A percentile compares a stretch with the other conserved stretches of the same genome.
These are phyloP conservation scores for Capronia coronata DNA, from an alignment of 2,329 filamentous ascomycete species.

Conservation along the genomic window DNA sequence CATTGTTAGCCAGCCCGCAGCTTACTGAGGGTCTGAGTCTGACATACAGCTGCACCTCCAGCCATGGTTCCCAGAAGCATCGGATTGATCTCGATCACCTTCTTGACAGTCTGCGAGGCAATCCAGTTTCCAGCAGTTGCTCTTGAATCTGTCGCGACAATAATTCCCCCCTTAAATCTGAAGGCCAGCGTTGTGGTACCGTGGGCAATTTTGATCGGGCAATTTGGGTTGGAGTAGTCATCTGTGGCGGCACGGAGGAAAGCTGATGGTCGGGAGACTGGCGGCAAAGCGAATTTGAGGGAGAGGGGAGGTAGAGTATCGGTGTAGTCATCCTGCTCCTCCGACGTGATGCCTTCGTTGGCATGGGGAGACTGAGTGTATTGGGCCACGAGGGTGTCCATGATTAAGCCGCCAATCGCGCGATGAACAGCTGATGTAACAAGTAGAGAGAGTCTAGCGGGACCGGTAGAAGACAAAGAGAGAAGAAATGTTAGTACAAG, in stretches of 20 bases:
- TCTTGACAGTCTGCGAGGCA: constrained; percentile 98
- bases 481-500: constrained; percentile 10
- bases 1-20: constrained; percentile 15
- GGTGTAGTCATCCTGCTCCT: constrained; percentile 67
- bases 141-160: constrained; percentile 95
- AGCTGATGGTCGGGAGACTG: constrained; percentile 72
- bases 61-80: constrained; percentile 95
- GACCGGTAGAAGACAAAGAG: neutral
- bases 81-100: constrained; percentile 98
- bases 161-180: constrained; percentile 96
- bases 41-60: constrained; percentile 77
- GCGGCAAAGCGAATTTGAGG: constrained; percentile 90
- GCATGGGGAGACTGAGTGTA: constrained; percentile 76
- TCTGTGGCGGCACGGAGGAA: constrained; percentile 97
- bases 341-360: constrained; percentile 64
- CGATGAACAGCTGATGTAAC: neutral
- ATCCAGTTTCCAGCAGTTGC: constrained; percentile 99
- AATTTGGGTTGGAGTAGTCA: constrained; percentile 92
- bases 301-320: constrained; percentile 69
- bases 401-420: constrained; percentile 38
- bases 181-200: constrained; percentile 97
- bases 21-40: neutral
- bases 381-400: constrained; percentile 89
- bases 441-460: neutral
- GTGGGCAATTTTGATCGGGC: constrained; percentile 98